These are phyloP conservation scores for Fusarium sp. DNA, from an alignment of 2,329 filamentous ascomycete species.

Conservation along the genomic window DNA sequence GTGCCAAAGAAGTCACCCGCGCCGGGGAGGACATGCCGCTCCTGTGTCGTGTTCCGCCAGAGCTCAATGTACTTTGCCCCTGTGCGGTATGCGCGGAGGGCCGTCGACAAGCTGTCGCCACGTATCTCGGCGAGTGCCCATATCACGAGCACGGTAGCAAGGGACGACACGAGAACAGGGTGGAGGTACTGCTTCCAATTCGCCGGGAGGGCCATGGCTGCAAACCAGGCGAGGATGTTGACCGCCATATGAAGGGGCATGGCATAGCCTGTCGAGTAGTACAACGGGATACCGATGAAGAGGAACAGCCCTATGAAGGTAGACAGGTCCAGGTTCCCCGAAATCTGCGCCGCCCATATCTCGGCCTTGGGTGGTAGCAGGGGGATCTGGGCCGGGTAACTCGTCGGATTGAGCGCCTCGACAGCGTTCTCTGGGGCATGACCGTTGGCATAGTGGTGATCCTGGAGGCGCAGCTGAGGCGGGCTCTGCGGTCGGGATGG, in stretches of 20 bases:
- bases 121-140: conserved; percentile 64
- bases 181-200: conserved; percentile 66
- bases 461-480: conserved; percentile 45
- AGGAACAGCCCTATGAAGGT: conserved; percentile 61
- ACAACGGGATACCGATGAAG: conserved; percentile 66
- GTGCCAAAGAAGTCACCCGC: conserved; percentile 69
- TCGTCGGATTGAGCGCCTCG: conserved; percentile 35
- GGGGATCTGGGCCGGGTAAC: conserved; percentile 54
- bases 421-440: conserved; percentile 28
- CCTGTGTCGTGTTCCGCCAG: conserved; percentile 54
- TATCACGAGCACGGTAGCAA: conserved; percentile 63
- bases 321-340: conserved; percentile 58
- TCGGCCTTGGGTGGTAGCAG: conserved; percentile 60
- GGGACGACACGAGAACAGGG: conserved; percentile 68
- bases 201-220: conserved; percentile 61
- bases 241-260: conserved; percentile 61
- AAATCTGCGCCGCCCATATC: conserved; percentile 62
- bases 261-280: conserved; percentile 65
- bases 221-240: conserved; percentile 65
- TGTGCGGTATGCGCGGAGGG: conserved; percentile 63
- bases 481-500: conserved; percentile 44
- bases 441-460: conserved; percentile 43
- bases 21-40: conserved; percentile 55
- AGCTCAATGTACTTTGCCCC: conserved; percentile 65
- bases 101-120: conserved; percentile 54